A percentile compares a stretch with the other conserved stretches of the same genome.
phyloP scores from a whole-genome alignment of 352 stramenopile genomes.

The Phytophthora hybrid region DNA sequence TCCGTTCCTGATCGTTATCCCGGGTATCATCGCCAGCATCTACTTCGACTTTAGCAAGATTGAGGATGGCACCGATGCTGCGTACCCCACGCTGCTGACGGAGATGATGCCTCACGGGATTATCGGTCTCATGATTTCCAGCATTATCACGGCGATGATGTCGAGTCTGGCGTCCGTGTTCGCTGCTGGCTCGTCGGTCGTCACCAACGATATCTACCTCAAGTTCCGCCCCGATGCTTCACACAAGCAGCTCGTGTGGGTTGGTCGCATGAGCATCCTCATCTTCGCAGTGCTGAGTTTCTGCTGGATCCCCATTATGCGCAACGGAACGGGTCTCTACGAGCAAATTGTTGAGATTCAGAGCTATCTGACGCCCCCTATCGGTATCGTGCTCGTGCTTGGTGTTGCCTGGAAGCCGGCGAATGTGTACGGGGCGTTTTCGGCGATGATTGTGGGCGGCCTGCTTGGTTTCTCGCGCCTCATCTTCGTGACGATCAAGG shows the following conservation, averaged over 20 bases:
- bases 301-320: constrained; percentile 75
- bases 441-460: constrained; percentile 59
- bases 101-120: constrained; percentile 75
- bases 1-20: constrained; percentile 78
- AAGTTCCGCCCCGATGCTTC: constrained; percentile 57
- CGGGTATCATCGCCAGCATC: constrained; percentile 65
- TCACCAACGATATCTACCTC: constrained; percentile 78
- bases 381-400: constrained; percentile 69
- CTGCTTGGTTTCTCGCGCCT: constrained; percentile 55
- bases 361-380: constrained; percentile 68
- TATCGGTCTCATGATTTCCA: constrained; percentile 72
- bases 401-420: constrained; percentile 61
- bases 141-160: constrained; percentile 81
- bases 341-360: constrained; percentile 71
- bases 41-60: constrained; percentile 69
- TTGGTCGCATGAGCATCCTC: constrained; percentile 60
- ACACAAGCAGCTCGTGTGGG: constrained; percentile 69
- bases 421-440: constrained; percentile 59
- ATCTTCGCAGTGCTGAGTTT: constrained; percentile 62
- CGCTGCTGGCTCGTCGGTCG: constrained; percentile 61
- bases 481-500: constrained; percentile 68
- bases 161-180: constrained; percentile 74
- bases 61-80: constrained; percentile 59
- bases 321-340: constrained; percentile 65
- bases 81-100: constrained; percentile 71